Conservation (phyloP, 108 stramenopile species). For the Cyclotella choctawhatcheeana region DNA sequence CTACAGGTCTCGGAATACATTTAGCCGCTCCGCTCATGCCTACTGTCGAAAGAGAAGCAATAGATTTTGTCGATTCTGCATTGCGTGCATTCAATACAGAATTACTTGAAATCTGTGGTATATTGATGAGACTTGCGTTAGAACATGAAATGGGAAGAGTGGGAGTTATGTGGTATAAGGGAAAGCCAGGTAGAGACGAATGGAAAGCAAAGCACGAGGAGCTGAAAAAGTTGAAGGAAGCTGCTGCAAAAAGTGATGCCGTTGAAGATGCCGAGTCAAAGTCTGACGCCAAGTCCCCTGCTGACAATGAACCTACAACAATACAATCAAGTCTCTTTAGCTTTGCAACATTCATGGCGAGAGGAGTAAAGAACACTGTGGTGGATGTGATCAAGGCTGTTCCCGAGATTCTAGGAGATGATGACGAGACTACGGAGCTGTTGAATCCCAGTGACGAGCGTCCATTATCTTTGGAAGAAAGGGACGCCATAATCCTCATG, state of each 20-base stretch:
- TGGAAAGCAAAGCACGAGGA: constrained; percentile 36
- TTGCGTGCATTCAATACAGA: constrained; percentile 73
- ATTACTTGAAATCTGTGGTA: constrained; percentile 72
- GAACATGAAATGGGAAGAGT: constrained; percentile 69
- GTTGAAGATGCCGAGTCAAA: constrained; percentile 17
- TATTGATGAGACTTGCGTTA: constrained; percentile 60
- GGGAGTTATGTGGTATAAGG: constrained; percentile 53
- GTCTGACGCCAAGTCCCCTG: constrained; percentile 3
- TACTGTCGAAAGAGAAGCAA: constrained; percentile 84
- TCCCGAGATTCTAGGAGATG: constrained; percentile 46
- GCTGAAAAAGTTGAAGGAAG: constrained; percentile 17
- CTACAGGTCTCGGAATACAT: constrained; percentile 80
- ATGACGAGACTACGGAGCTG: constrained; percentile 60
- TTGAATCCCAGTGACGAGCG: constrained; percentile 72
- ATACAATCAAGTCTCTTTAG: constrained; percentile 61
- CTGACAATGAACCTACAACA: constrained; percentile 13
- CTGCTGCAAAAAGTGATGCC: constrained; percentile 1
- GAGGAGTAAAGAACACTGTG: constrained; percentile 68
- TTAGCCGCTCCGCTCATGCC: constrained; percentile 81
- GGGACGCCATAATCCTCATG: constrained; percentile 76
- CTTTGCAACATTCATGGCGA: constrained; percentile 83
- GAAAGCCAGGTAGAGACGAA: constrained; percentile 39
- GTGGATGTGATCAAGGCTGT: constrained; percentile 57
- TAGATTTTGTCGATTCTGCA: constrained; percentile 80
- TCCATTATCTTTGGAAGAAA: constrained; percentile 69